Percentiles rank a stretch among this genome's conserved stretches.
Conservation (phyloP, 1,284 basidiomycete species). For the Rhodotorula sp. region DNA sequence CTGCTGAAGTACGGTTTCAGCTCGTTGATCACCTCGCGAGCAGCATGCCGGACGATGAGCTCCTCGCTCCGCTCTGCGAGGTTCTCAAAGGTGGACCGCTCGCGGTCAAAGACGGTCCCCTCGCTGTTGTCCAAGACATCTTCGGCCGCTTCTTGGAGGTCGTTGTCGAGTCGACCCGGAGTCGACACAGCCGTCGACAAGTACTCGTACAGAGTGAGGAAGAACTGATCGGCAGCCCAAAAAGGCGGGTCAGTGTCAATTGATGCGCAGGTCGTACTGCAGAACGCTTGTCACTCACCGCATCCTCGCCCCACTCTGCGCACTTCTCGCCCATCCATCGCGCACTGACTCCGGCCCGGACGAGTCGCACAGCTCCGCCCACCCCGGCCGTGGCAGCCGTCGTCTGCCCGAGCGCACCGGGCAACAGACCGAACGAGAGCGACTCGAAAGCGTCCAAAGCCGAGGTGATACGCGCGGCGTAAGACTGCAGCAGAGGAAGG, state of each 20-base stretch:
- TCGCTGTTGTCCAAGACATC: conserved; percentile 42
- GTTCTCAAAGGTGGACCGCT: conserved; percentile 57
- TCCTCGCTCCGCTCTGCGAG: conserved; percentile 73
- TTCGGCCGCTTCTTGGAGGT: conserved; percentile 49
- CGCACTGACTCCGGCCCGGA: conserved; percentile 77
- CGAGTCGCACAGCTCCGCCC: conserved; percentile 72
- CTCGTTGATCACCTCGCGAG: conserved; percentile 69
- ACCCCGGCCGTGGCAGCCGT: conserved; percentile 62
- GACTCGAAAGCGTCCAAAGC: conserved; percentile 92
- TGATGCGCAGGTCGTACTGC: background rate
- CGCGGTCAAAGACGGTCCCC: conserved; percentile 49
- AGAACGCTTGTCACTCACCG: conserved; percentile 57
- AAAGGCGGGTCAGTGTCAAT: background rate
- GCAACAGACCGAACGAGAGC: conserved; percentile 77
- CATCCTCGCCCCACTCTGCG: conserved; percentile 77
- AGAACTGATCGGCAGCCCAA: conserved; percentile 60
- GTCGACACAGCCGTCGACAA: conserved; percentile 58
- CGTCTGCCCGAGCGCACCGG: conserved; percentile 85
- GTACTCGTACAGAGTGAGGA: conserved; percentile 79
- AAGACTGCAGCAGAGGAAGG: conserved; percentile 75
- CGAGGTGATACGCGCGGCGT: conserved; percentile 71
- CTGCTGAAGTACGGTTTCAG: conserved; percentile 67
- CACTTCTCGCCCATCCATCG: conserved; percentile 66
- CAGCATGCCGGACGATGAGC: conserved; percentile 76
- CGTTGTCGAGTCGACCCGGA: conserved; percentile 56